Evolutionary conservation across 257 asterid species (phyloP), one percentile per base, ranked within the genome.

Genomic region (Fraxinus cuspidata): DNA sequence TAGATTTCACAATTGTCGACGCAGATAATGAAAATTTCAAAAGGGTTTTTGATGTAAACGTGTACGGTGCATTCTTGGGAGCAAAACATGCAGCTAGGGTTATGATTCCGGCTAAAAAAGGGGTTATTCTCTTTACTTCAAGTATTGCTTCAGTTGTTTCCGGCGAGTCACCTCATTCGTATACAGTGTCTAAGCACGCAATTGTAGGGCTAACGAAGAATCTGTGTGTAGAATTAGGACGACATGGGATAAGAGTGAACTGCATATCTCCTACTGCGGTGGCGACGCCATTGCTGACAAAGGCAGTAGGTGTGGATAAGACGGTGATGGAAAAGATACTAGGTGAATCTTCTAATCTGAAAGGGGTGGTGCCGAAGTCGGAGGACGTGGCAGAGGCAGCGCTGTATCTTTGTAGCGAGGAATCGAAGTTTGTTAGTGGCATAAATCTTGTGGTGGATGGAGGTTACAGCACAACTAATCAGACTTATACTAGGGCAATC

Each of bases 321-420:
- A 77, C 70, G 7, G 86, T 72, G 16, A 86, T 93, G 70, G 95
- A 93, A 58, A 90, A 69, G 18, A 84, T 90, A 4, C 83, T 90
- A 0, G 64, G 87, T 49, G 79, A 84, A 5, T 80, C 93, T 5
- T 94, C 97, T 0, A 93, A 78, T 37, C 44, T 93, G 84, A 92
- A 93, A 77, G 96, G 96, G 49, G 88, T 25, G 42, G 84, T 78
- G 63, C 94, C 91, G 18, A 82, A 83, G 72, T 79, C 87, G 18
- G 90, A 86, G 60, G 98, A 93, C 63, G 94, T 93, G 83, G 98
- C 97, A n/a, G 90, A 88, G 81, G 97, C 96, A 66, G 97, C 97
- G 3, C 53, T 92, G 79, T 93, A 65, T 70, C 70, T 93, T 77
- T 87, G 84, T 7, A 83, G 96, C 66, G 95, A 93, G 18, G 97